These are phyloP conservation scores for Nicotiana paniculata DNA, from an alignment of 257 asterid genomes.

Conservation along the genomic window DNA sequence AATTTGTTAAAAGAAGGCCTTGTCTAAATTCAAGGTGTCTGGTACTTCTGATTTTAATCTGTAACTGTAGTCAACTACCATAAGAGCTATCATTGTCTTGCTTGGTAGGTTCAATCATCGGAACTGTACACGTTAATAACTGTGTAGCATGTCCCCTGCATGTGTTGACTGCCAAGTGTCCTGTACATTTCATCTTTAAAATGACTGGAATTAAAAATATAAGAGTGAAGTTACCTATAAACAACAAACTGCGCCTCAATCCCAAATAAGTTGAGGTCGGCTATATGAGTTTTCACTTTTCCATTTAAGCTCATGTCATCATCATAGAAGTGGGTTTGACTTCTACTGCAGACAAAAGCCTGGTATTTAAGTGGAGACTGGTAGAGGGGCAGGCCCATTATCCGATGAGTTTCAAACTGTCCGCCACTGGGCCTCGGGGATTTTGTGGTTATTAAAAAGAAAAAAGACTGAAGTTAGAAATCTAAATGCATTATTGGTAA, in stretches of 20 bases:
- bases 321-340: background rate
- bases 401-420: background rate
- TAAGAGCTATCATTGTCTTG: background rate
- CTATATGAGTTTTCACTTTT: no score
- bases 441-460: background rate
- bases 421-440: background rate
- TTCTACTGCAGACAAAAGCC: background rate
- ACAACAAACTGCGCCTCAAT: no score
- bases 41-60: background rate
- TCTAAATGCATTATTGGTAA: background rate
- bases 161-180: background rate
- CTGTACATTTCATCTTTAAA: background rate
- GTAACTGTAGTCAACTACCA: background rate
- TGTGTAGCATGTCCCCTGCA: background rate
- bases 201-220: background rate
- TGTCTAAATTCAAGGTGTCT: background rate
- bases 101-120: background rate
- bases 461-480: background rate
- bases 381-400: background rate
- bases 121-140: background rate
- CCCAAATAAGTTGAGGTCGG: no score
- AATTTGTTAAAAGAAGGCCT: background rate
- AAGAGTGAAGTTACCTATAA: background rate
- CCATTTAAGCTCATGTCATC: no score
- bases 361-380: background rate